phyloP scores from a whole-genome alignment of 1,139 yeast genomes.

The Casaregolazyma lundiana region DNA sequence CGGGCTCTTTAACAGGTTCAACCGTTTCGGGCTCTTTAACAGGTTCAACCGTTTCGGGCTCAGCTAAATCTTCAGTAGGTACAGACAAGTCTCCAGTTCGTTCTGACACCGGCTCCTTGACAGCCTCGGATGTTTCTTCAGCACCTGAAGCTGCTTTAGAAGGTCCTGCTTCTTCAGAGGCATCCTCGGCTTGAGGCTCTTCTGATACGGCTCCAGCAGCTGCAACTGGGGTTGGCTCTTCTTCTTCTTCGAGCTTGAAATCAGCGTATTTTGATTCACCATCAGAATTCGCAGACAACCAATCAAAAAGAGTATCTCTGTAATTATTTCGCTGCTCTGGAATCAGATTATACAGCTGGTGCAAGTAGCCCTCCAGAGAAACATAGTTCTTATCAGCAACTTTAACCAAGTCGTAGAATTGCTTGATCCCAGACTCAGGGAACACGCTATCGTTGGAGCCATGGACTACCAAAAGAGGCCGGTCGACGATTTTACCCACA shows the following conservation, averaged over 20 bases:
- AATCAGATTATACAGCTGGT: constrained; percentile 39
- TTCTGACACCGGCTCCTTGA: constrained; percentile 3
- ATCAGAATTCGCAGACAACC: constrained; percentile 35
- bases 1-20: constrained; percentile 12
- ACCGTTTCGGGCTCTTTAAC: neutral
- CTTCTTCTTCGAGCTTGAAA: constrained; percentile 5
- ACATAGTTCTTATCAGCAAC: constrained; percentile 35
- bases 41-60: constrained; percentile 7
- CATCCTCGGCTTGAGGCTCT: constrained; percentile 8
- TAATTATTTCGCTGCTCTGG: constrained; percentile 38
- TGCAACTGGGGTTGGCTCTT: neutral
- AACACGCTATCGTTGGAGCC: constrained; percentile 54
- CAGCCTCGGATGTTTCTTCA: constrained; percentile 7
- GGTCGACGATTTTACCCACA: constrained; percentile 42
- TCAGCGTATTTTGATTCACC: constrained; percentile 9
- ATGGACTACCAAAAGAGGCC: constrained; percentile 50
- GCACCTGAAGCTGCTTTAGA: constrained; percentile 8
- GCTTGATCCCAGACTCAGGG: constrained; percentile 48
- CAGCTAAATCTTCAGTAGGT: constrained; percentile 6
- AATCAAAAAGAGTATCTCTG: constrained; percentile 37
- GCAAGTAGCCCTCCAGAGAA: constrained; percentile 35
- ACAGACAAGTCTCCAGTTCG: neutral
- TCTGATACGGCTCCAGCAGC: constrained; percentile 9
- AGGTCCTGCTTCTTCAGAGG: constrained; percentile 5
- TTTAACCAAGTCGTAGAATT: constrained; percentile 41